Evolutionary conservation across 352 stramenopile species (phyloP).

Genomic region (Globisporangium spinosum): DNA sequence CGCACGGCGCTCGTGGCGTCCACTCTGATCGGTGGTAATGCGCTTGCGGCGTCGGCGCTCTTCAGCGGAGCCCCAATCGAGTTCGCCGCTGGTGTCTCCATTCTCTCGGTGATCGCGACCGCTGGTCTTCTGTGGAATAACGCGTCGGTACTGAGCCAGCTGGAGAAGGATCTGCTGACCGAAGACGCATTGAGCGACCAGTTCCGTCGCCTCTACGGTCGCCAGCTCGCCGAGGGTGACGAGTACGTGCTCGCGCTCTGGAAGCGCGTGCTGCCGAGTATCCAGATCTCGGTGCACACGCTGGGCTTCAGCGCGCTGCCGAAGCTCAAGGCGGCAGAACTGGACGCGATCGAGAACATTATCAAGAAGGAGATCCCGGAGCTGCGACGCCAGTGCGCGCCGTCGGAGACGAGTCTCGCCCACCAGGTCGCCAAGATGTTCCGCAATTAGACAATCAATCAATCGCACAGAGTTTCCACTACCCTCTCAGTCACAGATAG

Average conservation of each 20-base stretch:
- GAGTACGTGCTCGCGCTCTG: constrained; percentile 96
- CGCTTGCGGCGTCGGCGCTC: constrained; percentile 68
- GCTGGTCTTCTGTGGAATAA: constrained; percentile 90
- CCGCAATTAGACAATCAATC: constrained; percentile 32
- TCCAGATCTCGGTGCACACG: constrained; percentile 86
- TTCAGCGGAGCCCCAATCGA: constrained; percentile 78
- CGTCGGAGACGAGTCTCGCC: constrained; percentile 74
- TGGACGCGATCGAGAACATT: constrained; percentile 88
- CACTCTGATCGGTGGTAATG: constrained; percentile 68
- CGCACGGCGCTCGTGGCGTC: constrained; percentile 61
- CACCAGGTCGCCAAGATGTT: constrained; percentile 88
- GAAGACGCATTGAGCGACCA: constrained; percentile 88
- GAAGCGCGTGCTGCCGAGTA: constrained; percentile 83
- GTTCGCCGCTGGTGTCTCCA: constrained; percentile 76
- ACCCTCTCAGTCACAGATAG: neutral
- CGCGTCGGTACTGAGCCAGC: constrained; percentile 75
- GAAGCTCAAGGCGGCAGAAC: constrained; percentile 79
- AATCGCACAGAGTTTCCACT: neutral
- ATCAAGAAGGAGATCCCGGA: constrained; percentile 86
- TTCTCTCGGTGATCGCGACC: constrained; percentile 72
- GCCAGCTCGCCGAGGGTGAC: constrained; percentile 95
- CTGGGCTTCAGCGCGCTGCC: constrained; percentile 80
- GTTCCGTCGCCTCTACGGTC: constrained; percentile 93
- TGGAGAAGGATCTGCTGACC: constrained; percentile 84
- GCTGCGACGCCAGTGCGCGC: constrained; percentile 83